These are phyloP conservation scores for Taphrina pruni DNA, from an alignment of 1,139 yeast genomes.

Conservation along the genomic window DNA sequence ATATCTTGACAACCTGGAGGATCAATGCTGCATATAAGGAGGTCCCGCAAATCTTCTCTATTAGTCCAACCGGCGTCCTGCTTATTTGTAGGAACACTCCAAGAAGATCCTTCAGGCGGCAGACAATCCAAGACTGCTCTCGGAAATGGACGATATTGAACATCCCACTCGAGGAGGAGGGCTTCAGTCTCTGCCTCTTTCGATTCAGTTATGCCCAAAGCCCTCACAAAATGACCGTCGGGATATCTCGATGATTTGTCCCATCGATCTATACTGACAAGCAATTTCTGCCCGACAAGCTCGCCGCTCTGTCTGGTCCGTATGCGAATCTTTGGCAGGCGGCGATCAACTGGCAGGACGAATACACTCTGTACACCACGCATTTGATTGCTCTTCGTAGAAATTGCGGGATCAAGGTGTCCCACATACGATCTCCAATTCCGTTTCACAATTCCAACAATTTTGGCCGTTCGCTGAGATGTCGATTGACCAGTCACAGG, in stretches of 20 bases:
- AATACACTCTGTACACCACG: conserved; percentile 75
- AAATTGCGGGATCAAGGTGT: conserved; percentile 82
- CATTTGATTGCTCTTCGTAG: conserved; percentile 50
- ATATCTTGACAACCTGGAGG: conserved; percentile 99
- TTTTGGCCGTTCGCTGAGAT: conserved; percentile 87
- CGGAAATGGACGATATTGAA: conserved; percentile 94
- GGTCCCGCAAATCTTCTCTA: conserved; percentile 84
- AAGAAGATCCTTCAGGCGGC: conserved; percentile 89
- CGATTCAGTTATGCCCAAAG: conserved; percentile 87
- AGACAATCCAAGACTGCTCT: conserved; percentile 89
- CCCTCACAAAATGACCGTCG: conserved; percentile 90
- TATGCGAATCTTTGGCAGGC: conserved; percentile 84
- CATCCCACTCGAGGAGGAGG: conserved; percentile 88
- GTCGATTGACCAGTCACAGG: conserved; percentile 51
- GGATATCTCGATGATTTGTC: conserved; percentile 82
- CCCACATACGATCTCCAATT: conserved; percentile 98
- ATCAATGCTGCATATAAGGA: conserved; percentile 91
- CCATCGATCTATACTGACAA: conserved; percentile 93
- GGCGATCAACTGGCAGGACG: conserved; percentile 85
- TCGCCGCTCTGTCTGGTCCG: conserved; percentile 85
- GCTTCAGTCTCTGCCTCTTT: conserved; percentile 98
- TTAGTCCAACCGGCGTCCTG: conserved; percentile 65
- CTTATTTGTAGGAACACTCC: conserved; percentile 75
- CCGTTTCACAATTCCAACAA: conserved; percentile 86
- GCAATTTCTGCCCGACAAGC: conserved; percentile 83